Evolutionary conservation across 257 asterid species (phyloP).

Genomic region (Solanum etuberosum): DNA sequence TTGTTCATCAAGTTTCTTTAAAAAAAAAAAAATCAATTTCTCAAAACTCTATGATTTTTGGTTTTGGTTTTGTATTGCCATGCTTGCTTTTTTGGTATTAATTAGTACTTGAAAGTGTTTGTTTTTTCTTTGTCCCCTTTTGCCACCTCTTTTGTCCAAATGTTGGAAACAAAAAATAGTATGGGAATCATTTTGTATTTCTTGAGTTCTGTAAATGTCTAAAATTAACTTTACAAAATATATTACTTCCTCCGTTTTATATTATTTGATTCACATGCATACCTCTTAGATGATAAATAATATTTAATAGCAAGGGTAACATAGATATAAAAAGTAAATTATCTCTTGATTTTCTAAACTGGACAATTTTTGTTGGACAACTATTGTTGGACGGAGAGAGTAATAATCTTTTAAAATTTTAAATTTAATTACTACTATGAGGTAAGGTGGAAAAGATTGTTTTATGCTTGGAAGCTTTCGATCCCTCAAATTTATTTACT

Average conservation of each 20-base stretch:
- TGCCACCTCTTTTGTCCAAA: background rate
- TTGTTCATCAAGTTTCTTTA: background rate
- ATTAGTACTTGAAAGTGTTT: background rate
- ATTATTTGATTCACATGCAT: too few relatives aligned
- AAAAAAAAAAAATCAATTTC: background rate
- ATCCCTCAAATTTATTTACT: background rate
- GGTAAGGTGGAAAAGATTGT: background rate
- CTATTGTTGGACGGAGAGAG: too few relatives aligned
- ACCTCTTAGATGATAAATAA: too few relatives aligned
- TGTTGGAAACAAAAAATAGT: background rate
- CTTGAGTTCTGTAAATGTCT: background rate
- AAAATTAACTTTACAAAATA: background rate
- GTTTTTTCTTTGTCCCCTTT: background rate
- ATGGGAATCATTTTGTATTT: background rate
- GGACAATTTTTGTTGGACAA: too few relatives aligned
- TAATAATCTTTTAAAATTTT: too few relatives aligned
- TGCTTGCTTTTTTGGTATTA: background rate
- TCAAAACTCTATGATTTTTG: background rate
- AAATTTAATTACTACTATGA: too few relatives aligned
- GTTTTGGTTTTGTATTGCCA: background rate
- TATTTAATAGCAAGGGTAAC: too few relatives aligned
- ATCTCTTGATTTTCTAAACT: too few relatives aligned
- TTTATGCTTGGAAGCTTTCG: background rate
- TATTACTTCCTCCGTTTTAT: too few relatives aligned
- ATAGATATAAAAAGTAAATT: too few relatives aligned